A percentile compares a stretch with the other conserved stretches of the same genome.
Conservation (phyloP, 306 rosid species). For the Quercus bicolor region DNA sequence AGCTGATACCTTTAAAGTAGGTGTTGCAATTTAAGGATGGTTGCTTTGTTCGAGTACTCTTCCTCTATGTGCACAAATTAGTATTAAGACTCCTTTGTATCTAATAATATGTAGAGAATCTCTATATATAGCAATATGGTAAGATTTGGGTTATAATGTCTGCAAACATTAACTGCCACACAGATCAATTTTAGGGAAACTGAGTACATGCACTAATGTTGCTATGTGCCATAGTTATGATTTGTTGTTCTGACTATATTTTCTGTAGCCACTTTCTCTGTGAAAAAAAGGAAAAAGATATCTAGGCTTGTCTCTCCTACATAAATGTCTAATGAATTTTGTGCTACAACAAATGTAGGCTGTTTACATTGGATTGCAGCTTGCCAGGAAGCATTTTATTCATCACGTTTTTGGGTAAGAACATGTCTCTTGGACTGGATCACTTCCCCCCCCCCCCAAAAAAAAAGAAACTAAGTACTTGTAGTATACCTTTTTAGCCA, state of each 20-base stretch:
- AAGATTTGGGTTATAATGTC: not conserved
- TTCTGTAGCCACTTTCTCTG: not conserved
- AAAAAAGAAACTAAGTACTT: not conserved
- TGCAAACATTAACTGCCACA: not conserved
- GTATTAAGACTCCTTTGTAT: not conserved
- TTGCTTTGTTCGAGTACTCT: too few species aligned
- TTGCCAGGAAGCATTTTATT: constrained; percentile 70
- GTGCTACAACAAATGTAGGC: constrained; percentile 50
- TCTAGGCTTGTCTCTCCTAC: not conserved
- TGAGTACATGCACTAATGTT: not conserved
- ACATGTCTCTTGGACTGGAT: constrained; percentile 11
- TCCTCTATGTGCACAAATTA: too few species aligned
- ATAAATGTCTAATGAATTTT: constrained; percentile 1
- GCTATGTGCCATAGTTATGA: not conserved
- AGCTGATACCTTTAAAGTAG: too few species aligned
- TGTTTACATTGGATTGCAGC: constrained; percentile 71
- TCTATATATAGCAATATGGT: not conserved
- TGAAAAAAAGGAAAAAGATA: not conserved
- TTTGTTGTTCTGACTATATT: not conserved
- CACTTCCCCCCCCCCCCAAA: too few species aligned
- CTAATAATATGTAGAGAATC: not conserved
- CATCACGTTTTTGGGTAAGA: constrained; percentile 91
- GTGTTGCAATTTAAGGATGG: too few species aligned
- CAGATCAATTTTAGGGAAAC: not conserved
- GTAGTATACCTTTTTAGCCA: not conserved